phyloP scores from a whole-genome alignment of 345 rosid genomes.

The Syzygium aromaticum region DNA sequence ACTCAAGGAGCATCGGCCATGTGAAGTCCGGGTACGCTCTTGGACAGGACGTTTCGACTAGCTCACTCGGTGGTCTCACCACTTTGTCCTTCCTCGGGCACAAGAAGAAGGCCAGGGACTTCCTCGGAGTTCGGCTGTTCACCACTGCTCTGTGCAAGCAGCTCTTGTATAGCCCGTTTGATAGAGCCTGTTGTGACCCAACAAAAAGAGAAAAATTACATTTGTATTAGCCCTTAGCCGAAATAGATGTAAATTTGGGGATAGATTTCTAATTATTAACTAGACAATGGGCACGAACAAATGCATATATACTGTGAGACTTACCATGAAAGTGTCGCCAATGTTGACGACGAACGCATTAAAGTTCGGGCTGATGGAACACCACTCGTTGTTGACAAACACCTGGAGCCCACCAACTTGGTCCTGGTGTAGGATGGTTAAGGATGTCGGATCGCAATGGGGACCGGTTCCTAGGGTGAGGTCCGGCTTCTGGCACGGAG shows the following conservation, averaged over 20 bases:
- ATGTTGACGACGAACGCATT: slow-evolving; percentile 87
- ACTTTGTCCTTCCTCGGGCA: slow-evolving; percentile 77
- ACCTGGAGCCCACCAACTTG: slow-evolving; percentile 95
- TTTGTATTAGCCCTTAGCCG: neutral
- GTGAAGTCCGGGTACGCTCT: slow-evolving; percentile 68
- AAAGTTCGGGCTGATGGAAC: slow-evolving; percentile 55
- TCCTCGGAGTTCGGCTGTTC: slow-evolving; percentile 66
- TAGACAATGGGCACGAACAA: neutral
- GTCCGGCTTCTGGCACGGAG: slow-evolving; percentile 93
- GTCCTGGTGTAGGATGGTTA: slow-evolving; percentile 97
- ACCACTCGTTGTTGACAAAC: slow-evolving; percentile 81
- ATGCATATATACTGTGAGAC: neutral
- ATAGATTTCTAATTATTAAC: neutral
- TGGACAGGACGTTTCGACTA: slow-evolving; percentile 42
- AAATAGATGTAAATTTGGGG: neutral
- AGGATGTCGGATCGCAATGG: slow-evolving; percentile 97
- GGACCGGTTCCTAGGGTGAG: slow-evolving; percentile 96
- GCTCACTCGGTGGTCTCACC: slow-evolving; percentile 65
- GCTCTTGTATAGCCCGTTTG: slow-evolving; percentile 82
- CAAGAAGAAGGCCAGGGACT: slow-evolving; percentile 91
- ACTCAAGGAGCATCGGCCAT: slow-evolving; percentile 39
- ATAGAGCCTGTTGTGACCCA: slow-evolving; percentile 49
- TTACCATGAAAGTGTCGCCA: slow-evolving; percentile 99
- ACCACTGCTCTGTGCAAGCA: slow-evolving; percentile 96
- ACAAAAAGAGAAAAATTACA: neutral